Base-by-base conservation (phyloP, 352 stramenopile genomes). In the Halophytophthora batemanensis region DNA sequence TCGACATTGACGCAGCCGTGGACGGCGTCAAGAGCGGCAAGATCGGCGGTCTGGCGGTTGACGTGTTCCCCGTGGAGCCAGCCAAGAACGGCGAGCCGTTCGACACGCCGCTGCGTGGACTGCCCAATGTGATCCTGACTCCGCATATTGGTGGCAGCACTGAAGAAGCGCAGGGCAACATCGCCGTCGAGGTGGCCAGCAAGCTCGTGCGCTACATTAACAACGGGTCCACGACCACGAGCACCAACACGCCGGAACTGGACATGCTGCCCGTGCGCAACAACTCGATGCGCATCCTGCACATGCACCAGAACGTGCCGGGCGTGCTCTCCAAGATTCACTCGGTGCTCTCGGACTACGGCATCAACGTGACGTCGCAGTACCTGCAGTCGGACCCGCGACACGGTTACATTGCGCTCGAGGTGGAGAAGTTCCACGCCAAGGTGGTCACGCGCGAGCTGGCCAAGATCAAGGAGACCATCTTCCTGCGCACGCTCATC, bases 101-200 rank as follows among this genome's bases (percentile, higher is more conserved):
- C 55, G 82, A 93, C 33, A 96, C 79, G 43, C 75, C 77, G 6
- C 71, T 98, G 48, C 91, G 85, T 48, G 84, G 92, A 41, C 83
- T 98, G 62, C 75, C 87, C 18, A 98, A 98, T 61, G 77, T 97
- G 44, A 94, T 98, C 48, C 72, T 97, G 40, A 93, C 97, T 39
- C 96, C 96, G 2, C 96, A 98, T 62, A 94, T 98, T 57, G 96
- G 96, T 42, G 96, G 94, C 17, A 97, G 86, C 46, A 98, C 96
- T 10, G 91, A 96, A 61, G 96, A 98, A 68, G 94, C 96, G 1
- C 93, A 98, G 76, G 91, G 95, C 25, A 93, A 93, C 64, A 91
- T 93, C 52, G 82, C 82, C 11, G 78, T 89, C 22, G 82, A 93
- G 59, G 82, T 93, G 25, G 79, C 82, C 4, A 80, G 64, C 12